Evolutionary conservation across 225 moss, liverwort and hornwort genomes (phyloP).

Genomic region (Ulota crispa): DNA sequence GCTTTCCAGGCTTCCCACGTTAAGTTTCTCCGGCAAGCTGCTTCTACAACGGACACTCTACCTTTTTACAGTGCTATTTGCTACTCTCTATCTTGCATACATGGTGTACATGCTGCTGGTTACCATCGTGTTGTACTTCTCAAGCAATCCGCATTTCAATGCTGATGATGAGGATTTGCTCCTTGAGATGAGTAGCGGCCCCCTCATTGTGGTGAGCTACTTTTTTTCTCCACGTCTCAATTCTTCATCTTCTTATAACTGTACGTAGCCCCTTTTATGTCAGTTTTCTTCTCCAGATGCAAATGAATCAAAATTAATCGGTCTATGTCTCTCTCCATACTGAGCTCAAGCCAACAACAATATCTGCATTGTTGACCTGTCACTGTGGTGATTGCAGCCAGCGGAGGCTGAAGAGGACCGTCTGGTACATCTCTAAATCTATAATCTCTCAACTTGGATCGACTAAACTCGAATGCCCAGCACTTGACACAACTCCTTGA

Average conservation of each 20-base stretch:
- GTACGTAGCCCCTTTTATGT: background rate
- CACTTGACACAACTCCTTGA: background rate
- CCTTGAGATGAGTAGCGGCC: slow-evolving; percentile 24
- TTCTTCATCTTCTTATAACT: background rate
- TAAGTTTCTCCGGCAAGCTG: slow-evolving; percentile 11
- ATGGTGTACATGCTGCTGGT: slow-evolving; percentile 35
- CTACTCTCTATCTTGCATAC: slow-evolving; percentile 20
- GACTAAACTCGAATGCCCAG: background rate
- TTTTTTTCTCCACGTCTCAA: background rate
- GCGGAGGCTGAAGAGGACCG: slow-evolving; percentile 15
- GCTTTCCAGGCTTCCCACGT: background rate
- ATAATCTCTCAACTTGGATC: background rate
- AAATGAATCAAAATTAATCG: background rate
- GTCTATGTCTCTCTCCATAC: background rate
- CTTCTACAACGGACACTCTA: slow-evolving; percentile 33
- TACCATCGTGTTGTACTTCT: slow-evolving; percentile 40
- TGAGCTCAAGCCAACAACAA: background rate
- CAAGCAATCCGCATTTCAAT: slow-evolving; percentile 41
- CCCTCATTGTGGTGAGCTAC: slow-evolving; percentile 42
- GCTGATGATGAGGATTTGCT: slow-evolving; percentile 31
- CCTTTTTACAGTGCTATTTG: slow-evolving; percentile 23
- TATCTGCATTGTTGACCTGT: background rate
- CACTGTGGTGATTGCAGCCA: slow-evolving; percentile 24
- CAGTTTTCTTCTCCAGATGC: background rate
- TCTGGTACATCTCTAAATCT: background rate